Evolutionary conservation across 768 basidiomycete genomes (phyloP), one percentile per base, ranked within the genome.

Genomic region (Phylloporus sp.): DNA sequence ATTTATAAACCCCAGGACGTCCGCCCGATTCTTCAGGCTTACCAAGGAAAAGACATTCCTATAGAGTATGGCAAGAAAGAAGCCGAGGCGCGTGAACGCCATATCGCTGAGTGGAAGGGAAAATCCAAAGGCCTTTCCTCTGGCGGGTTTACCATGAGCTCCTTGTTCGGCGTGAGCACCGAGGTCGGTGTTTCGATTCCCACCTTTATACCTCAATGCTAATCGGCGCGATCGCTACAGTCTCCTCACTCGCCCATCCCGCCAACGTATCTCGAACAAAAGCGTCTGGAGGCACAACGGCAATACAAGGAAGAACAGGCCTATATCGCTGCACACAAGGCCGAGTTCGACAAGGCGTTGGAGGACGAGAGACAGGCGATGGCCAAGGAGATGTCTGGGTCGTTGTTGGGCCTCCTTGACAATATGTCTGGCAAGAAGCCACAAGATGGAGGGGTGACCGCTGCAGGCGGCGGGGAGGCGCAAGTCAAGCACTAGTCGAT

Each of bases 1-100:
- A 94, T 98, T 55, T 93, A 91, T 71, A 84, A 83, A 52, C 84
- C 89, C 1, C 62, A 75, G 21, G 96, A 98, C 58, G 86, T 98
- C 4, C 82, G 95, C 17, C 90, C 87, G 0, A 86, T 98, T 44
- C 68, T 99, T 26, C 69, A 86, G 55, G 82, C 83, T 3, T 99
- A 95, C 64, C 71, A 76, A 6, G 95, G 85, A 36, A 93, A 95
- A 67, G 78, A 97, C 59, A 85, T 99, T 47, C 81, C 93, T 1
- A 42, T 84, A 6, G 94, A 94, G 66, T 97, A 92, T 55, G 92
- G 84, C 29, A 86, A 86, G 70, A 80, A 82, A 52, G 95, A 99
- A 67, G 82, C 82, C 0, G 87, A 87, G 62, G 79, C 80, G 40
- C 96, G 93, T 67, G 74, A 77, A 32, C 75, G 72, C 46, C 84